Percentiles rank a stretch among this genome's conserved stretches.
These are phyloP conservation scores for Coix lacrymajobi DNA, from an alignment of 176 grass and related monocot genomes.

Conservation along the genomic window DNA sequence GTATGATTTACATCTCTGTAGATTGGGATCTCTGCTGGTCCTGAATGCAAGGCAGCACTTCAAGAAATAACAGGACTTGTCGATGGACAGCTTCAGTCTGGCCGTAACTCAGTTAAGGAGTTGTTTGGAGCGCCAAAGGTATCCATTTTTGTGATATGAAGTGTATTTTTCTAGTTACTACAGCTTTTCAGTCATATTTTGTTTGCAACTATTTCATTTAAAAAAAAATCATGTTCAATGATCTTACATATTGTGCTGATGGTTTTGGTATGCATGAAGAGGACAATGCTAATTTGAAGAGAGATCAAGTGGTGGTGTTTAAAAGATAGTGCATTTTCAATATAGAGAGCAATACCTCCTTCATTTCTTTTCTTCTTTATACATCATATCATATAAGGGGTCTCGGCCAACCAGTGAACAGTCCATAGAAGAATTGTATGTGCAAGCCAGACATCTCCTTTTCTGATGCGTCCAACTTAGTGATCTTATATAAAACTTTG, in stretches of 20 bases:
- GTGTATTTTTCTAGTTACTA: conserved; percentile 22
- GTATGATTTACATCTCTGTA: conserved; percentile 19
- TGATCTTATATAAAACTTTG: not conserved
- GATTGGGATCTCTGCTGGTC: conserved; percentile 89
- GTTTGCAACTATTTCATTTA: not conserved
- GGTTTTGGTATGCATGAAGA: not conserved
- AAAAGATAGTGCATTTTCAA: not conserved
- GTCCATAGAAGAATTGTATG: not conserved
- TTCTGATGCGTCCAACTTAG: conserved; percentile 1
- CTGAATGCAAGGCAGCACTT: conserved; percentile 88
- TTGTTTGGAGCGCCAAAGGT: conserved; percentile 76
- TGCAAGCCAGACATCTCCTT: not conserved
- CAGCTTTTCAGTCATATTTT: not conserved
- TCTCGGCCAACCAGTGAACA: not conserved
- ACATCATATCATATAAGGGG: not conserved
- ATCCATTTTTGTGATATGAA: not conserved
- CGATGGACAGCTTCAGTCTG: conserved; percentile 63
- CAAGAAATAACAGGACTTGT: conserved; percentile 82
- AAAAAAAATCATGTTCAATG: not conserved
- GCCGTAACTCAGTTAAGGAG: conserved; percentile 49
- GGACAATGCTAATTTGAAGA: not conserved
- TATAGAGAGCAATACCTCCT: not conserved
- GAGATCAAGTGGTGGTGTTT: not conserved
- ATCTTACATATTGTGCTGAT: not conserved
- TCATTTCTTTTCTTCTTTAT: not conserved